Percentiles rank a stretch among this genome's conserved stretches.
Conservation (phyloP, 352 stramenopile species). For the Globisporangium perplexum region DNA sequence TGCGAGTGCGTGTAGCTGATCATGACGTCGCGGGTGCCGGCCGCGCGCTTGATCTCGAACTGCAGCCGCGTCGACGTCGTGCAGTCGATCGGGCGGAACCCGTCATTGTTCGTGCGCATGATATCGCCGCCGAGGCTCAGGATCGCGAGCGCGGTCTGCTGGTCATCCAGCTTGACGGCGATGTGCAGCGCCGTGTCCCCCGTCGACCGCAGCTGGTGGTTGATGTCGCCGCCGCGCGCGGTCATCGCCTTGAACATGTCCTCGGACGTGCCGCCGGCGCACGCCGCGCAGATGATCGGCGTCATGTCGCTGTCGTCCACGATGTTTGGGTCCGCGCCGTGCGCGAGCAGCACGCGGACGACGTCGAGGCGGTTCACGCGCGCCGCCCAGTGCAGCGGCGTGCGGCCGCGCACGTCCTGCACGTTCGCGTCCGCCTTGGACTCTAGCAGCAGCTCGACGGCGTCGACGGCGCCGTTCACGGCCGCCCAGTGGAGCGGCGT, state of each 20-base stretch:
- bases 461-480: conserved; percentile 55
- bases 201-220: conserved; percentile 56
- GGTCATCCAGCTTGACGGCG: conserved; percentile 75
- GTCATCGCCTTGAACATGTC: conserved; percentile 78
- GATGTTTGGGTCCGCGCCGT: conserved; percentile 52
- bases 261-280: conserved; percentile 49
- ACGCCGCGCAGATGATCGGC: conserved; percentile 66
- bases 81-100: conserved; percentile 54
- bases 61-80: conserved; percentile 57
- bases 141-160: conserved; percentile 62
- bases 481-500: conserved; percentile 77
- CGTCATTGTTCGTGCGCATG: conserved; percentile 66
- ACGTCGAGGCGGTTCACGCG: conserved; percentile 45
- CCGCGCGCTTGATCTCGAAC: conserved; percentile 67
- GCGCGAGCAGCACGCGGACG: neutral
- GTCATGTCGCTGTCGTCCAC: conserved; percentile 76
- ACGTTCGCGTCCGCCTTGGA: conserved; percentile 60
- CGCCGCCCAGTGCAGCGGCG: conserved; percentile 74
- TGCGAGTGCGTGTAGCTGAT: conserved; percentile 73
- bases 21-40: conserved; percentile 64
- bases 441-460: conserved; percentile 51
- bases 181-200: conserved; percentile 75
- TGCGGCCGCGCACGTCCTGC: conserved; percentile 60
- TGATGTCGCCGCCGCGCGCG: conserved; percentile 58
- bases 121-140: conserved; percentile 71